Percentiles rank a stretch among this genome's conserved stretches.
Evolutionary conservation across 106 monocot genomes (phyloP).

Genomic region (Apostasia shenzhenica): DNA sequence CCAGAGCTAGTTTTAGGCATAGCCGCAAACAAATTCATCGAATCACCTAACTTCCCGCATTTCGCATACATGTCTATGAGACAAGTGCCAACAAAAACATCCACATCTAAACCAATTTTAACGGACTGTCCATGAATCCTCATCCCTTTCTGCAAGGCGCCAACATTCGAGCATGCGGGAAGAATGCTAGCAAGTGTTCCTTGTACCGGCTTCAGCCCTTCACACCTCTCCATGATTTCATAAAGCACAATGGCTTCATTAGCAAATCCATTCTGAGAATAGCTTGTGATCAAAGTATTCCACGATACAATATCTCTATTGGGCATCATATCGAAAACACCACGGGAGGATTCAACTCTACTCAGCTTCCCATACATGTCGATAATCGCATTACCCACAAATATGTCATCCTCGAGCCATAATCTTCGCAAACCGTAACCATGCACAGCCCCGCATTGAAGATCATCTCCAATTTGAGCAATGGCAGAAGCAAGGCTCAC

Average conservation of each 20-base stretch:
- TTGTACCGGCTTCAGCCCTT: constrained; percentile 34
- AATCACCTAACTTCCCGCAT: constrained; percentile 58
- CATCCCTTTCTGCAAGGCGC: constrained; percentile 64
- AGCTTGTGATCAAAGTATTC: constrained; percentile 57
- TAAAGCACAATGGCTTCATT: constrained; percentile 41
- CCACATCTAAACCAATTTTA: constrained; percentile 32
- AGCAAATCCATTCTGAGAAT: constrained; percentile 48
- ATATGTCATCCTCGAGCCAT: constrained; percentile 27
- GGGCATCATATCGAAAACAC: constrained; percentile 42
- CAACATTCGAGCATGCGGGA: constrained; percentile 62
- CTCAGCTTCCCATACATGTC: constrained; percentile 84
- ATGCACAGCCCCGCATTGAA: constrained; percentile 42
- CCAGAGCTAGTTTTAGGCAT: constrained; percentile 33
- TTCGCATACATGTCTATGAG: constrained; percentile 80
- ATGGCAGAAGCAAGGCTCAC: constrained; percentile 45
- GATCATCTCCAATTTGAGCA: constrained; percentile 20
- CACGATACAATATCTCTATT: constrained; percentile 61
- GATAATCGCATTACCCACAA: constrained; percentile 60
- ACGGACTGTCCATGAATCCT: constrained; percentile 46
- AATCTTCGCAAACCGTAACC: constrained; percentile 27
- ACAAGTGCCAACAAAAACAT: constrained; percentile 66
- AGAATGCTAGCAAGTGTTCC: constrained; percentile 65
- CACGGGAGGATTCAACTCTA: constrained; percentile 23
- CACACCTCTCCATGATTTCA: constrained; percentile 23
- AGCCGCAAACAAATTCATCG: constrained; percentile 40